A percentile compares a stretch with the other conserved stretches of the same genome.
These are phyloP conservation scores for Botrytis porri DNA, from an alignment of 2,329 filamentous ascomycete species.

Conservation along the genomic window DNA sequence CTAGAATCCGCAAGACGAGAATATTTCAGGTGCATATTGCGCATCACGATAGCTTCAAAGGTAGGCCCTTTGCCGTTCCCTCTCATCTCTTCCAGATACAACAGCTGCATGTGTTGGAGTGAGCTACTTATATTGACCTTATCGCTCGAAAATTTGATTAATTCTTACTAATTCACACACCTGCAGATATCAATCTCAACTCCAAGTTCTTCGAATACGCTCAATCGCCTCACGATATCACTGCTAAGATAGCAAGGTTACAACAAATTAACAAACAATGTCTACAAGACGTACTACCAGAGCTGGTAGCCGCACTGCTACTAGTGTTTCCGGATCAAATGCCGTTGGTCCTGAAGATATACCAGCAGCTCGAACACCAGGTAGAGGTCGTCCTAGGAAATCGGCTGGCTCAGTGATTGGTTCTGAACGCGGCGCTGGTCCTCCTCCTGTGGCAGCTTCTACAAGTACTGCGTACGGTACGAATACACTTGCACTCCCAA, in stretches of 20 bases:
- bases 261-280: constrained; percentile 23
- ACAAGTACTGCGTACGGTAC: constrained; percentile 35
- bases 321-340: constrained; percentile 26
- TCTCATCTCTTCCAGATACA: background rate
- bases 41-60: background rate
- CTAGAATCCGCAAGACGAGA: background rate
- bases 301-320: constrained; percentile 29
- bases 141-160: background rate
- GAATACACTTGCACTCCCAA: constrained; percentile 27
- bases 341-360: constrained; percentile 25
- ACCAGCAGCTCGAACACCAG: constrained; percentile 22
- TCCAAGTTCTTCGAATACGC: constrained; percentile 1
- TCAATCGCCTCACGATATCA: background rate
- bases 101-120: background rate
- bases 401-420: background rate
- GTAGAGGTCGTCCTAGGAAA: constrained; percentile 17
- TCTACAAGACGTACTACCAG: constrained; percentile 32
- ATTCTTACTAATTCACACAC: background rate
- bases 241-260: background rate
- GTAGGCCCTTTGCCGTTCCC: background rate
- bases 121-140: background rate
- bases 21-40: background rate
- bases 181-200: constrained; percentile 6
- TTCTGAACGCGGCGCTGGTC: constrained; percentile 9
- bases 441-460: constrained; percentile 28